phyloP scores from a whole-genome alignment of 2,329 filamentous ascomycete genomes.

The Penicillium sp. region DNA sequence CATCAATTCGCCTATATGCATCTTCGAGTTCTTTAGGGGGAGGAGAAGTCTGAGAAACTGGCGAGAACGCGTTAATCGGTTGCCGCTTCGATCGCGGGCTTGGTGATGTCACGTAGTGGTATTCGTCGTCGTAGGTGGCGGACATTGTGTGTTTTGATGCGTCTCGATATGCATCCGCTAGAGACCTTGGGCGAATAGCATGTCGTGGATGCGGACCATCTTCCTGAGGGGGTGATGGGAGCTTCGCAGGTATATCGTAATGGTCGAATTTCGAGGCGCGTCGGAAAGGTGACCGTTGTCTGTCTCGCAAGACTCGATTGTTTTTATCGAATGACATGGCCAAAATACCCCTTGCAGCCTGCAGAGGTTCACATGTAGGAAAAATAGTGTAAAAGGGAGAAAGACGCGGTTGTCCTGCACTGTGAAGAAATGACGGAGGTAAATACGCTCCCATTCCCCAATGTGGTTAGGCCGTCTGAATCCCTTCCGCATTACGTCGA shows the following conservation, averaged over 20 bases:
- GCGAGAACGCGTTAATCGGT: constrained; percentile 29
- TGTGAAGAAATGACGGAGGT: constrained; percentile 8
- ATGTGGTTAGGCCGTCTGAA: constrained; percentile 19
- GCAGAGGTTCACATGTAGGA: constrained; percentile 7
- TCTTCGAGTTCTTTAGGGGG: constrained; percentile 43
- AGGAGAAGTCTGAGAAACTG: constrained; percentile 36
- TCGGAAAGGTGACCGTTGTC: constrained; percentile 35
- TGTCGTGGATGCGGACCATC: constrained; percentile 32
- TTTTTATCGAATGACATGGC: constrained; percentile 36
- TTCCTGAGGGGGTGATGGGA: constrained; percentile 29
- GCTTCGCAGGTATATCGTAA: constrained; percentile 32
- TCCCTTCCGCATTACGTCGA: constrained; percentile 2
- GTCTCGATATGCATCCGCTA: constrained; percentile 43
- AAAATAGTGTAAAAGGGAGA: background rate
- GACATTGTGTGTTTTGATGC: constrained; percentile 32
- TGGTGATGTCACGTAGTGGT: constrained; percentile 23
- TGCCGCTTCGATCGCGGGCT: constrained; percentile 34
- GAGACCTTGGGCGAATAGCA: constrained; percentile 39
- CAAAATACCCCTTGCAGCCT: constrained; percentile 11
- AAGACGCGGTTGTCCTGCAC: background rate
- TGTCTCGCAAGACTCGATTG: constrained; percentile 28
- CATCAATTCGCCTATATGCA: constrained; percentile 41
- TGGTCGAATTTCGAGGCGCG: constrained; percentile 32
- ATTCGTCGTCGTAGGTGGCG: constrained; percentile 15
- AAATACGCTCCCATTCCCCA: constrained; percentile 23